A percentile compares a stretch with the other conserved stretches of the same genome.
These are phyloP conservation scores for Aspergillus proliferans DNA, from an alignment of 2,329 filamentous ascomycete genomes.

Conservation along the genomic window DNA sequence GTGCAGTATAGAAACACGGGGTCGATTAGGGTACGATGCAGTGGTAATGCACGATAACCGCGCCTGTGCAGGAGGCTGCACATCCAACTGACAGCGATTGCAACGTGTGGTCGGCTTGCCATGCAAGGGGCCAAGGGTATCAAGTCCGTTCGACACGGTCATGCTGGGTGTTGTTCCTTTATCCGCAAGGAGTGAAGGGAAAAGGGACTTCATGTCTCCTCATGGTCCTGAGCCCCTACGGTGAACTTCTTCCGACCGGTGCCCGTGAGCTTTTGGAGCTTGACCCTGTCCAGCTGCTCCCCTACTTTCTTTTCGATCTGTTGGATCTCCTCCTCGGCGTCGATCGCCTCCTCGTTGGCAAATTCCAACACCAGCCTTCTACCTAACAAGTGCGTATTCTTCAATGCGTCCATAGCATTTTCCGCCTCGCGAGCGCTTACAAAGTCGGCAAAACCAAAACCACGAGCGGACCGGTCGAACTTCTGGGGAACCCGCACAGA, in stretches of 20 bases:
- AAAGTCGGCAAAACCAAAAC: conserved; percentile 96
- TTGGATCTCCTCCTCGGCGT: conserved; percentile 91
- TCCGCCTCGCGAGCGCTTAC: conserved; percentile 81
- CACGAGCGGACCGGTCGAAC: conserved; percentile 79
- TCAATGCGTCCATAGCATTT: conserved; percentile 84
- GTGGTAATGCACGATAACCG: background rate
- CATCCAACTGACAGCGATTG: conserved; percentile 23
- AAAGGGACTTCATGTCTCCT: conserved; percentile 41
- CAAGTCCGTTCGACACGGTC: conserved; percentile 8
- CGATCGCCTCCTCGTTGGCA: conserved; percentile 78
- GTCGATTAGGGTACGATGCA: conserved; percentile 17
- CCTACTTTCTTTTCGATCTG: conserved; percentile 97
- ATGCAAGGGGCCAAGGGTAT: conserved; percentile 29
- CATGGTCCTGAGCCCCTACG: conserved; percentile 64
- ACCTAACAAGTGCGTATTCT: conserved; percentile 88
- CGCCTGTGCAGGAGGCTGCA: conserved; percentile 17
- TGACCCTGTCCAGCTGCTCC: conserved; percentile 82
- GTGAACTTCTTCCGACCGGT: conserved; percentile 80
- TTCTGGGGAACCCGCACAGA: conserved; percentile 93
- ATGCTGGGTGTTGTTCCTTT: conserved; percentile 17
- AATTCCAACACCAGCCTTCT: conserved; percentile 86
- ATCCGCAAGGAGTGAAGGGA: conserved; percentile 29
- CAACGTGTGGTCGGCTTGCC: conserved; percentile 28
- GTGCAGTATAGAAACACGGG: conserved; percentile 16
- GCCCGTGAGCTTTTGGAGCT: conserved; percentile 79